Evolutionary conservation across 1,139 yeast genomes (phyloP).

Genomic region (Yamadazyma epiphylla): DNA sequence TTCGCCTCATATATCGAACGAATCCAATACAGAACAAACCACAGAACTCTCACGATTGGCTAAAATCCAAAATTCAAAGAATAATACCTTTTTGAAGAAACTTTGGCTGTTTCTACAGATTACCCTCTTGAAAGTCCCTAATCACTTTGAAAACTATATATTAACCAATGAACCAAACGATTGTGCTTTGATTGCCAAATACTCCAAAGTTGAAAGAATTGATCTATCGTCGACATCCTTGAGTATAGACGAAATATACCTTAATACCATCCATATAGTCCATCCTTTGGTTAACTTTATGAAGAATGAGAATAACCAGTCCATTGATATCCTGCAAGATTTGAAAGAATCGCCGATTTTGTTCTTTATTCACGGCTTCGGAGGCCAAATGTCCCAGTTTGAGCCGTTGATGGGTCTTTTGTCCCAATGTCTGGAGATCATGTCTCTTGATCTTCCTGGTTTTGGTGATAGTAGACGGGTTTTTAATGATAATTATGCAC

Average conservation of each 20-base stretch:
- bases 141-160: slow-evolving; percentile 40
- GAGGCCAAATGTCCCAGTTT: slow-evolving; percentile 75
- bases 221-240: slow-evolving; percentile 20
- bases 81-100: slow-evolving; percentile 21
- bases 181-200: slow-evolving; percentile 51
- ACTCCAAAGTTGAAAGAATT: slow-evolving; percentile 33
- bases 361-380: slow-evolving; percentile 68
- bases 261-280: slow-evolving; percentile 46
- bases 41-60: too few species aligned
- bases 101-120: slow-evolving; percentile 24
- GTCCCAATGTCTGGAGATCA: slow-evolving; percentile 61
- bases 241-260: slow-evolving; percentile 32
- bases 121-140: slow-evolving; percentile 19
- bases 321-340: slow-evolving; percentile 27
- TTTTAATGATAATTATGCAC: slow-evolving; percentile 15
- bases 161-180: slow-evolving; percentile 48
- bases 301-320: slow-evolving; percentile 31
- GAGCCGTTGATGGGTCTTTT: slow-evolving; percentile 62
- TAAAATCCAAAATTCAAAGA: too few species aligned
- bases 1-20: slow-evolving; percentile 8
- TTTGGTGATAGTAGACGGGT: slow-evolving; percentile 53
- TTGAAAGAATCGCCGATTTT: slow-evolving; percentile 53
- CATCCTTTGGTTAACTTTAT: slow-evolving; percentile 52
- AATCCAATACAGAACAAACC: slow-evolving; percentile 4
- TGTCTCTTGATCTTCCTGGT: slow-evolving; percentile 72